Base-by-base conservation (phyloP, 345 rosid genomes). In the Moringa oleifera region DNA sequence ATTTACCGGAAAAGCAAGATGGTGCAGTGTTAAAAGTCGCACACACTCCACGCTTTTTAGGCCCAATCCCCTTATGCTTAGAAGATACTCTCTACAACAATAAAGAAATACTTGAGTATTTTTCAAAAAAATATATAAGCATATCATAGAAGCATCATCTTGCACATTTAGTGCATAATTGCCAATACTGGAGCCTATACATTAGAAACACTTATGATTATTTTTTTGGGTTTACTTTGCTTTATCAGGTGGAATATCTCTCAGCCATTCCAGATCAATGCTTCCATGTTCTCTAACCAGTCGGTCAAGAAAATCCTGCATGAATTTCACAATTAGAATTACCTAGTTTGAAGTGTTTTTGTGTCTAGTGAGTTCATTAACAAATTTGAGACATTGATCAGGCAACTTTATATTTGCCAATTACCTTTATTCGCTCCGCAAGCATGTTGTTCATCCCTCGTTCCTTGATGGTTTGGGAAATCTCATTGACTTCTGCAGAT, bases 31-130 rank as follows among this genome's bases (percentile, higher is more conserved):
- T 57, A 95, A 75, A 71, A 95, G 96, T 66, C 97, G 84, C 67
- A 95, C 99, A 59, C 99, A 95, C 73, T 95, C 99, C 46, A 95
- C 99, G 17, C 99, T 95, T 77, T 95, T 95, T 45, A 95, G 76
- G 23, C 99, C 99, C 58, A 95, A 60, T 50, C 99, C 99, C 21
- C 80, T 69, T 54, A 91, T 62, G 75, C 97, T 91, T 61, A 95
- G 79, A 55, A 95, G 85, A 74, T 82, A 95, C 46, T 91, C 95
- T 71, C 97, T 91, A 73, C 81, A 78, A 52, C 23, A 20, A 60
- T 20, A 61, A 59, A 28, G 25, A 46, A 25, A 36, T n/a, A 74
- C 67, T 69, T 70, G 70, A 72, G 37, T 66, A 5, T 12, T 63
- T 62, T 37, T 24, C 17, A n/a, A 8, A 23, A 23, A 23, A 28